Evolutionary conservation across 2,329 filamentous ascomycete species (phyloP).

Genomic region (Penicillium frequentans): DNA sequence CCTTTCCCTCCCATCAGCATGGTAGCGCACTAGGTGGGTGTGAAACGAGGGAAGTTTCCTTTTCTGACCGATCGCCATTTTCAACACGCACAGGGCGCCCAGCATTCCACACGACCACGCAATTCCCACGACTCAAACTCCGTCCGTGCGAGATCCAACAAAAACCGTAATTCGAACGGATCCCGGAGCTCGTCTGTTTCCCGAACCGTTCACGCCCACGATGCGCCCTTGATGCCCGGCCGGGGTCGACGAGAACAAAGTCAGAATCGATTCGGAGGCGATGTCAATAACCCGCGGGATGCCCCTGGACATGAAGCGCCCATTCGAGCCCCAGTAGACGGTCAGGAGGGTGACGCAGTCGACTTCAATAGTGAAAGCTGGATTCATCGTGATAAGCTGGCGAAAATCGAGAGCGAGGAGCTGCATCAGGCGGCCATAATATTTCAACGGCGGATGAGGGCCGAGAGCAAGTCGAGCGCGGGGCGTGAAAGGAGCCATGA

Average conservation of each 20-base stretch:
- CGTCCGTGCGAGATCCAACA: conserved; percentile 26
- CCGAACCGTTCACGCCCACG: conserved; percentile 29
- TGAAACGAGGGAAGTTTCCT: not conserved
- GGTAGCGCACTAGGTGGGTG: not conserved
- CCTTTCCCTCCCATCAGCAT: not conserved
- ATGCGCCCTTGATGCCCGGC: conserved; percentile 27
- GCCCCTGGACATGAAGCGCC: conserved; percentile 17
- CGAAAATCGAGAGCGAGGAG: conserved; percentile 52
- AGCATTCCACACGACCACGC: conserved; percentile 32
- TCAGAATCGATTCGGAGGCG: conserved; percentile 39
- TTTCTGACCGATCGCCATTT: conserved; percentile 15
- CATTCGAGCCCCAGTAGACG: conserved; percentile 24
- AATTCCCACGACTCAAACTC: conserved; percentile 40
- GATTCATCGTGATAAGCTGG: conserved; percentile 54
- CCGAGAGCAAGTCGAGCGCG: conserved; percentile 36
- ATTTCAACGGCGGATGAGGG: conserved; percentile 39
- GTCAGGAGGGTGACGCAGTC: conserved; percentile 18
- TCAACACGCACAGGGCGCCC: conserved; percentile 19
- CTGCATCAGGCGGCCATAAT: conserved; percentile 49
- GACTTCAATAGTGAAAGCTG: conserved; percentile 43
- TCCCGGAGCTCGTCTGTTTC: conserved; percentile 43
- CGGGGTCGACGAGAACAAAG: conserved; percentile 36
- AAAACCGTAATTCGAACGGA: conserved; percentile 35
- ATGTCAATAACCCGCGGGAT: conserved; percentile 40
- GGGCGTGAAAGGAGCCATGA: conserved; percentile 41